These are phyloP conservation scores for Pilatotrama ljubarskyi DNA, from an alignment of 768 basidiomycete genomes.

Conservation along the genomic window DNA sequence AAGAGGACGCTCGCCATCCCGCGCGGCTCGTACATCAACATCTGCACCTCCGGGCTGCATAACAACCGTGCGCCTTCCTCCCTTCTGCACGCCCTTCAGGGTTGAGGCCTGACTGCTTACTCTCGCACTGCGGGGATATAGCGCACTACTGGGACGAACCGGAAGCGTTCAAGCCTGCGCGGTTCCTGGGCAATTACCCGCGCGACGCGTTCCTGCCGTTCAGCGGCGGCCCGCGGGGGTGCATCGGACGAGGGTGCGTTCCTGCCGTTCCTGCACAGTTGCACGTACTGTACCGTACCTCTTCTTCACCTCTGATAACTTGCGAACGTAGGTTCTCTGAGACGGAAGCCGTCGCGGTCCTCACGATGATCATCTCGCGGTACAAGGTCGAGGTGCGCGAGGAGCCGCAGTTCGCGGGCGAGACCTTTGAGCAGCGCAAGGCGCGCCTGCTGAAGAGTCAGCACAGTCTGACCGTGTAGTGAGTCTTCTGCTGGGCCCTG, in stretches of 20 bases:
- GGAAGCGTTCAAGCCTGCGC: constrained; percentile 37
- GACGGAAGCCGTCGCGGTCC: constrained; percentile 49
- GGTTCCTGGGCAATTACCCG: constrained; percentile 54
- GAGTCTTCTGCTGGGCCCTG: constrained; percentile 23
- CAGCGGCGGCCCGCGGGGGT: constrained; percentile 47
- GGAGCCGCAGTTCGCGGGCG: constrained; percentile 48
- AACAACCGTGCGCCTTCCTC: constrained; percentile 33
- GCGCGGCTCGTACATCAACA: constrained; percentile 27
- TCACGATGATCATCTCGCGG: constrained; percentile 48
- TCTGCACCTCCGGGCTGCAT: constrained; percentile 35
- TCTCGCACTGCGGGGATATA: constrained; percentile 17
- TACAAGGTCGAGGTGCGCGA: constrained; percentile 52
- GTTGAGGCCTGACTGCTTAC: background rate
- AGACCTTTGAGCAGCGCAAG: constrained; percentile 48
- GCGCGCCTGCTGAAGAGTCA: constrained; percentile 40
- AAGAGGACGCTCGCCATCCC: constrained; percentile 29
- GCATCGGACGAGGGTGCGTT: constrained; percentile 49
- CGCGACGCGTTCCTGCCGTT: constrained; percentile 57
- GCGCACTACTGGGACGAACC: constrained; percentile 42
- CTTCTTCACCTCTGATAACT: background rate
- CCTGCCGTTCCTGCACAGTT: background rate
- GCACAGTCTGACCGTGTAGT: constrained; percentile 47
- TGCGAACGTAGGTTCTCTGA: constrained; percentile 41
- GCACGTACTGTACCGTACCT: too few species aligned
- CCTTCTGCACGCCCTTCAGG: background rate